Percentiles rank a stretch among this genome's conserved stretches.
phyloP scores from a whole-genome alignment of 2,329 filamentous ascomycete genomes.

The Fusarium avenaceum region DNA sequence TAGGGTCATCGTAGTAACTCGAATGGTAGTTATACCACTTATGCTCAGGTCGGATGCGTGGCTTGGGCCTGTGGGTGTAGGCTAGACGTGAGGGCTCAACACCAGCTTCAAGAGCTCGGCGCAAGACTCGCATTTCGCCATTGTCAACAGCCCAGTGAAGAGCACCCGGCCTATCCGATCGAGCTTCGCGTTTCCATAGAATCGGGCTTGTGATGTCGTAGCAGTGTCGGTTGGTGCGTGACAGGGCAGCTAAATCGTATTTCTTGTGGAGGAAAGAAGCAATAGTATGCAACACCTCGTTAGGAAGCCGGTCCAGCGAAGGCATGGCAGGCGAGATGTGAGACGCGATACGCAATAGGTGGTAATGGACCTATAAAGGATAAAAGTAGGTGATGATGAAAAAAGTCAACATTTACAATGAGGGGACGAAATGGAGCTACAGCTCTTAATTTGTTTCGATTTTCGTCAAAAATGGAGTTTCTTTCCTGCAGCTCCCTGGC shows the following conservation, averaged over 20 bases:
- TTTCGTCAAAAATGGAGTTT: slow-evolving; percentile 10
- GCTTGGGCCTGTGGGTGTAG: slow-evolving; percentile 48
- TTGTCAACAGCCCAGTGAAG: slow-evolving; percentile 49
- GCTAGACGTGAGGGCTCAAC: slow-evolving; percentile 44
- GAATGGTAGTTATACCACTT: slow-evolving; percentile 51
- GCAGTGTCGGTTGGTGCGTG: slow-evolving; percentile 45
- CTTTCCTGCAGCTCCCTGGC: slow-evolving; percentile 24
- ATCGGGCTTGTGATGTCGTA: slow-evolving; percentile 47
- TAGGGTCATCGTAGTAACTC: slow-evolving; percentile 46
- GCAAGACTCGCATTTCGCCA: slow-evolving; percentile 39
- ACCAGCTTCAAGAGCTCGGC: slow-evolving; percentile 46
- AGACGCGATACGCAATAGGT: slow-evolving; percentile 6
- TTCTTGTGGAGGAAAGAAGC: slow-evolving; percentile 46
- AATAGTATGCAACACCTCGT: slow-evolving; percentile 48
- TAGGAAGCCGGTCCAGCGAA: slow-evolving; percentile 51
- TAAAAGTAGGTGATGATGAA: slow-evolving; percentile 3
- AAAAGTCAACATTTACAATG: slow-evolving; percentile 15
- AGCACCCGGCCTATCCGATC: slow-evolving; percentile 47
- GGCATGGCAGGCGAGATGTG: slow-evolving; percentile 42
- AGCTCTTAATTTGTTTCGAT: slow-evolving; percentile 20
- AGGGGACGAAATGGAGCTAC: slow-evolving; percentile 38
- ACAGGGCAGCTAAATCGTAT: slow-evolving; percentile 47
- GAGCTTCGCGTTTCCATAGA: slow-evolving; percentile 48
- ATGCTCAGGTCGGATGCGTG: slow-evolving; percentile 40
- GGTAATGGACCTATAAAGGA: slow-evolving; percentile 21